Evolutionary conservation across 768 basidiomycete genomes (phyloP), one percentile per base, ranked within the genome.

Genomic region (Tulasnella sp.): DNA sequence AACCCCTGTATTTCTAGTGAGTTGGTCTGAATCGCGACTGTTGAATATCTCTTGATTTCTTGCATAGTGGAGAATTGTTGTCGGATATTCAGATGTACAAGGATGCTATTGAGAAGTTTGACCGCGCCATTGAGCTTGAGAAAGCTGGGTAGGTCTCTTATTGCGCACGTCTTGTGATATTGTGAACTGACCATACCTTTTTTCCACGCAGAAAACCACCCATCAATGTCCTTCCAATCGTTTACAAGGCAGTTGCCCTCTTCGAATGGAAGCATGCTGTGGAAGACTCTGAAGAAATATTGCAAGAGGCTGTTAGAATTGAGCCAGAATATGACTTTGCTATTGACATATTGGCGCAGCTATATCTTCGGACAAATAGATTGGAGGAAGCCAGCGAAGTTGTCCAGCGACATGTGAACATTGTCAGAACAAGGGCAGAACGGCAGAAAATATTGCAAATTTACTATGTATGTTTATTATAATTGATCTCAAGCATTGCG

Each of bases 291-390:
- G 91, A 93, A 65, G 67, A 70, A 19, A 82, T 88, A 62, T 92
- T 90, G 62, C 71, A 79, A 51, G 85, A 96, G 64, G 93, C 93
- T 0, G 72, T 99, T 16, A 69, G 72, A 43, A 76, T 91, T 48
- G 93, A 99, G 65, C 72, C 86, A 9, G 90, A 91, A 57, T 96
- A 92, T 65, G 93, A 99, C 62, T 88, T 92, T 12, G 95, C 92
- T 0, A 81, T 96, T 3, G 88, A 89, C 15, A 95, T 91, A 1
- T 77, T 98, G 24, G 93, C 92, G 3, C 93, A 99, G 65, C 72
- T 99, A 19, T 78, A 76, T 53, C 65, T 96, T 56, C 92, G 96
- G 66, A 89, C 92, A 66, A 79, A 82, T 61, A 85, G 84, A 68
- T 80, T 93, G 54, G 77, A 83, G 31, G 73, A 79, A 54, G 93